Conservation (phyloP, 305 asterid genomes). For the Solanum hybrid region DNA sequence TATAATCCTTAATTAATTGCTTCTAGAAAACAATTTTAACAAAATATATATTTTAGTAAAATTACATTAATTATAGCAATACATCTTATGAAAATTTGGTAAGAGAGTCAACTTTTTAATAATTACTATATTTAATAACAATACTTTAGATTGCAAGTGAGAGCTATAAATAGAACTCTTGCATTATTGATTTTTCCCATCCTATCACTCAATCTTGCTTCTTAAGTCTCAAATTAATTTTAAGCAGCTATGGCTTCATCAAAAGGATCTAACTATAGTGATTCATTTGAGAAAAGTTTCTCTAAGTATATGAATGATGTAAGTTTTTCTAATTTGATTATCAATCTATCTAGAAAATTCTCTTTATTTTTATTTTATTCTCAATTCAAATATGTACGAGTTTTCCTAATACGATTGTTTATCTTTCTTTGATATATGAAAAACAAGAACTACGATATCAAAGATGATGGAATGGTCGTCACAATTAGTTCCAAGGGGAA, state of each 20-base stretch:
- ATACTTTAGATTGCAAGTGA: not conserved
- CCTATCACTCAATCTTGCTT: not conserved
- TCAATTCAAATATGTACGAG: not conserved
- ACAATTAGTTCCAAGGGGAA: not conserved
- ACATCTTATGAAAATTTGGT: not conserved
- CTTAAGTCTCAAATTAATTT: not conserved
- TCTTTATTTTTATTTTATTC: not conserved
- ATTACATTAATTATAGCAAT: too few species aligned
- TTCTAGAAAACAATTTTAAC: not conserved
- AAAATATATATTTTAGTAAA: not conserved
- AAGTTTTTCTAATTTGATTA: not conserved
- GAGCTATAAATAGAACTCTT: not conserved
- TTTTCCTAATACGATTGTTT: too few species aligned
- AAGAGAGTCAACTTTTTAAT: not conserved
- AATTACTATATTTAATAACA: not conserved
- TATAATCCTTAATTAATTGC: not conserved
- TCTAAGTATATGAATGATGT: not conserved
- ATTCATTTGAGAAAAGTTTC: not conserved
- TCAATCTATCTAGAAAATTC: not conserved
- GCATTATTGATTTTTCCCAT: not conserved
- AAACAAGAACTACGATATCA: not conserved
- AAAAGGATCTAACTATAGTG: not conserved
- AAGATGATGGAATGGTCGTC: not conserved
- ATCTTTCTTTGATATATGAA: too few species aligned
- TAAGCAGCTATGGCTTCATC: not conserved